A percentile compares a stretch with the other conserved stretches of the same genome.
These are phyloP conservation scores for Paecilomyces niveus DNA, from an alignment of 2,329 filamentous ascomycete genomes.

Conservation along the genomic window DNA sequence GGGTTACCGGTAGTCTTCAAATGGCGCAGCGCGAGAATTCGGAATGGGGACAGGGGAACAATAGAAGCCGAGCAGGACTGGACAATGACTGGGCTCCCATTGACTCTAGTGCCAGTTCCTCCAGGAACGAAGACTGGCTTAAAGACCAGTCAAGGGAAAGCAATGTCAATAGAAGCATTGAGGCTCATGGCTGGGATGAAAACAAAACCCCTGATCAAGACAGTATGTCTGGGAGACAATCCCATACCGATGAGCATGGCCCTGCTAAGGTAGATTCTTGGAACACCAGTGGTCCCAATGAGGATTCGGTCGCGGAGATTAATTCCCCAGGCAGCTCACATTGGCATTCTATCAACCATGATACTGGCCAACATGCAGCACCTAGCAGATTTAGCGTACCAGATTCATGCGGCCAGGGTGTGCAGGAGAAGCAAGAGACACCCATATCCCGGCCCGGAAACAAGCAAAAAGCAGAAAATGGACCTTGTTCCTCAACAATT, in stretches of 20 bases:
- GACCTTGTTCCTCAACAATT: not conserved
- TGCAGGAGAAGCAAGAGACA: not conserved
- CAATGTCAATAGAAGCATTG: not conserved
- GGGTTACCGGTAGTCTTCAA: not conserved
- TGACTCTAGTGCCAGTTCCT: not conserved
- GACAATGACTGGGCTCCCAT: not conserved
- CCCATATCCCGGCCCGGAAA: not conserved
- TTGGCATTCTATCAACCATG: not conserved
- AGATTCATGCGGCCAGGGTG: not conserved
- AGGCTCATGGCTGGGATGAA: not conserved
- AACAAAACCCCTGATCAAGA: not conserved
- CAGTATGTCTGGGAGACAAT: not conserved
- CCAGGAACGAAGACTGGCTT: not conserved
- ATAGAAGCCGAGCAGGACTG: not conserved
- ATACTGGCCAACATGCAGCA: not conserved
- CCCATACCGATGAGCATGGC: not conserved
- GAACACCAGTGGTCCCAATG: not conserved
- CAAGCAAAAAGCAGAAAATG: not conserved
- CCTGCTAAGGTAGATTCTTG: not conserved
- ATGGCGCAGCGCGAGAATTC: not conserved
- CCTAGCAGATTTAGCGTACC: not conserved
- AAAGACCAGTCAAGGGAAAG: not conserved
- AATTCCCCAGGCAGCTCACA: not conserved
- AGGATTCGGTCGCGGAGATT: not conserved
- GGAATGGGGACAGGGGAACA: not conserved